These are phyloP conservation scores for Penicillium antarcticum DNA, from an alignment of 495 filamentous ascomycete genomes.

Conservation along the genomic window DNA sequence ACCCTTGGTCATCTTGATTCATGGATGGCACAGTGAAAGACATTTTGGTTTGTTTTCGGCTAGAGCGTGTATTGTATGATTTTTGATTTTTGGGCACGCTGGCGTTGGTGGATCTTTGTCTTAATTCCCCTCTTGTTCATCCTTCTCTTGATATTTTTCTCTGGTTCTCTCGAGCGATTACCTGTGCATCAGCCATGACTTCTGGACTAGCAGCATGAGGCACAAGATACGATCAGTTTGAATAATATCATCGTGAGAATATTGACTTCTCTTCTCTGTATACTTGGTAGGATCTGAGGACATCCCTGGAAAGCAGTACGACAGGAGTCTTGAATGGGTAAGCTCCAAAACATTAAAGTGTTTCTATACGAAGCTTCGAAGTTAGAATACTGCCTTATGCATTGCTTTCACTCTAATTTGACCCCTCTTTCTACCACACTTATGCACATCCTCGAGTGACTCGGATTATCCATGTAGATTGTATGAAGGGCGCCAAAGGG, in stretches of 20 bases:
- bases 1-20: conserved; percentile 30
- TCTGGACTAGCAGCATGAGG: background rate
- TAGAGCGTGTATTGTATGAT: conserved; percentile 49
- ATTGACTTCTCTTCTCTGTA: no score
- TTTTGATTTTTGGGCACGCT: conserved; percentile 23
- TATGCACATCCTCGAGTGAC: no score
- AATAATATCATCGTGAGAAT: no score
- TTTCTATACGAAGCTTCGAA: no score
- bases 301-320: no score
- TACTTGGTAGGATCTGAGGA: no score
- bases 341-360: no score
- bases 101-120: conserved; percentile 29
- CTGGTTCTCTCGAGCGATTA: conserved; percentile 1
- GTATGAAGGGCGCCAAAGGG: background rate
- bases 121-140: conserved; percentile 19
- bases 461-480: background rate
- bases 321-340: no score
- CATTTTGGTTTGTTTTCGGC: conserved; percentile 34
- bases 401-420: no score
- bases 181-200: conserved; percentile 1
- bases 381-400: no score
- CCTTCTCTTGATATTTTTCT: conserved; percentile 12
- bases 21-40: conserved; percentile 37
- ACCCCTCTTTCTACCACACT: no score
- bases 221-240: no score